These are phyloP conservation scores for Fusarium odoratissimum DNA, from an alignment of 2,329 filamentous ascomycete genomes.

Conservation along the genomic window DNA sequence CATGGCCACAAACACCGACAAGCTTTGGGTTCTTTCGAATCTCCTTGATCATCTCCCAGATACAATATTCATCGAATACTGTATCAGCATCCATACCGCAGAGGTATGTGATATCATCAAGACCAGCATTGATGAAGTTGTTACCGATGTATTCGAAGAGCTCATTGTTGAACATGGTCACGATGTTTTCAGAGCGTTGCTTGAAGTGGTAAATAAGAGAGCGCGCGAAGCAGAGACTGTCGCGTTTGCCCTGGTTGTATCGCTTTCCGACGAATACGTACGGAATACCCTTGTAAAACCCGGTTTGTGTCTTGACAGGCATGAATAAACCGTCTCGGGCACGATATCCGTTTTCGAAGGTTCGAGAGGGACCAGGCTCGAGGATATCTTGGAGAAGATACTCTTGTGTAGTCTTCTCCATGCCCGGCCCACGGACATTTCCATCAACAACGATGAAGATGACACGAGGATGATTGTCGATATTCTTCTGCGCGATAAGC, in stretches of 20 bases:
- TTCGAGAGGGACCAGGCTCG: constrained; percentile 47
- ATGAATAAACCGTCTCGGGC: constrained; percentile 60
- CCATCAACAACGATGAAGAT: constrained; percentile 63
- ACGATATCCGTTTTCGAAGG: constrained; percentile 57
- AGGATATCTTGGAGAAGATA: constrained; percentile 61
- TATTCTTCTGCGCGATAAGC: constrained; percentile 56
- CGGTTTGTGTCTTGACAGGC: constrained; percentile 58
- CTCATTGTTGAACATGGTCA: constrained; percentile 60
- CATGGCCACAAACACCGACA: constrained; percentile 61
- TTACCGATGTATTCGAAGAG: constrained; percentile 56
- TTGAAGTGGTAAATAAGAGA: constrained; percentile 63
- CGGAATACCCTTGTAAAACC: constrained; percentile 58
- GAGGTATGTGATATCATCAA: constrained; percentile 56
- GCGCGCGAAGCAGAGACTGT: constrained; percentile 61
- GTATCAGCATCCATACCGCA: constrained; percentile 63
- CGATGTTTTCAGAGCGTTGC: constrained; percentile 53
- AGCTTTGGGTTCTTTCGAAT: constrained; percentile 57
- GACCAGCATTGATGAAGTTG: constrained; percentile 52
- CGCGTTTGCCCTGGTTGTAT: constrained; percentile 62
- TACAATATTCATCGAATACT: constrained; percentile 57
- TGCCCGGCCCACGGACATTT: constrained; percentile 58
- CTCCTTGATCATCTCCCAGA: constrained; percentile 57
- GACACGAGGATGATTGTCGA: constrained; percentile 55
- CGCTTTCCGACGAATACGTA: constrained; percentile 62
- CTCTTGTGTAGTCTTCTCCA: constrained; percentile 60